Evolutionary conservation across 495 filamentous ascomycete genomes (phyloP).

Genomic region (Immersiella caudata): DNA sequence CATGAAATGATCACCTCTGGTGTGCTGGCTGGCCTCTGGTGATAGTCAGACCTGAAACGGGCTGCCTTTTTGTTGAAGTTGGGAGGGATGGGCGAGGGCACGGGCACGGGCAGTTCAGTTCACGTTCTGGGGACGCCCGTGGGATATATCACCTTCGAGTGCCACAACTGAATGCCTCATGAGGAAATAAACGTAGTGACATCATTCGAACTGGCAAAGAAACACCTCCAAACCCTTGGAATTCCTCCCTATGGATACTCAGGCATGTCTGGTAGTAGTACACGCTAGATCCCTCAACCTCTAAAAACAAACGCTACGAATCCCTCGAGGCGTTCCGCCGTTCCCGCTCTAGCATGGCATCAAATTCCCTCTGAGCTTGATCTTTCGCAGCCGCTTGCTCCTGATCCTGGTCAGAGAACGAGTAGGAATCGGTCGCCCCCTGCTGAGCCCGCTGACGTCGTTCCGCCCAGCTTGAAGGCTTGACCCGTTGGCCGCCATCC

Average conservation of each 20-base stretch:
- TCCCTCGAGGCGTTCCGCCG: slow-evolving; percentile 14
- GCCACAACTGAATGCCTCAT: background rate
- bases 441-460: slow-evolving; percentile 23
- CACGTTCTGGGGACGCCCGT: no score
- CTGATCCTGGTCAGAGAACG: slow-evolving; percentile 39
- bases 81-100: no score
- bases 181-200: background rate
- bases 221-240: background rate
- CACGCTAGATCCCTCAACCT: background rate
- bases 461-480: slow-evolving; percentile 24
- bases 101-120: no score
- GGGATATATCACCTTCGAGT: no score
- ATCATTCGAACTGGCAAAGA: background rate
- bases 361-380: slow-evolving; percentile 52
- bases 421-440: slow-evolving; percentile 34
- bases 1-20: no score
- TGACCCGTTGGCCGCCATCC: slow-evolving; percentile 4
- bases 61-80: no score
- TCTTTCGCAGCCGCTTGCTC: slow-evolving; percentile 44
- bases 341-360: slow-evolving; percentile 47
- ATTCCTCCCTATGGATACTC: background rate
- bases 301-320: background rate
- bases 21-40: no score
- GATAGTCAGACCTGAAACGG: no score
- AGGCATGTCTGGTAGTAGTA: background rate